A percentile compares a stretch with the other conserved stretches of the same genome.
Conservation (phyloP, 805 yeast genomes). For the Torulaspora quercuum region DNA sequence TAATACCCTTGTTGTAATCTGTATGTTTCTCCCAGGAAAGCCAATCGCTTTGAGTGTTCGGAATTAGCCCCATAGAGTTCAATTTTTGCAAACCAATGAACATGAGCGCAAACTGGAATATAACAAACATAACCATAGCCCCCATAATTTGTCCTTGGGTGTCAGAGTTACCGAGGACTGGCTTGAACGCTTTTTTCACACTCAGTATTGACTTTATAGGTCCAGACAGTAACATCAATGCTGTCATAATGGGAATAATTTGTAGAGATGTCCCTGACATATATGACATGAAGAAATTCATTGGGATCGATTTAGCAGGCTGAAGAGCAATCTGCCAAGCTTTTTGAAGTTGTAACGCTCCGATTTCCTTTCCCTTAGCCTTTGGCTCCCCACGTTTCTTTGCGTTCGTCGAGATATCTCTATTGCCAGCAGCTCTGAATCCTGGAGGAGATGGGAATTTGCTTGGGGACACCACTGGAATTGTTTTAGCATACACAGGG, state of each 20-base stretch:
- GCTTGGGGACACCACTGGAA: constrained; percentile 10
- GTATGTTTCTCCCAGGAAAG: constrained; percentile 68
- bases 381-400: constrained; percentile 6
- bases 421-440: constrained; percentile 15
- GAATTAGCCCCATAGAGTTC: constrained; percentile 84
- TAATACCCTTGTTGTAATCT: constrained; percentile 19
- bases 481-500: constrained; percentile 14
- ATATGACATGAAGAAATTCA: constrained; percentile 86
- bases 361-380: constrained; percentile 10
- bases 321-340: constrained; percentile 84
- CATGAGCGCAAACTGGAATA: constrained; percentile 52
- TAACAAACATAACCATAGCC: constrained; percentile 48
- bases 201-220: constrained; percentile 70
- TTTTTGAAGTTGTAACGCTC: constrained; percentile 44
- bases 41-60: constrained; percentile 89
- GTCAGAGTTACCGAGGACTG: constrained; percentile 40
- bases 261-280: constrained; percentile 91
- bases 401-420: constrained; percentile 10
- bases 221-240: constrained; percentile 73
- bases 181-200: constrained; percentile 53
- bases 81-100: constrained; percentile 82
- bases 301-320: constrained; percentile 84
- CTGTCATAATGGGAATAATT: constrained; percentile 86
- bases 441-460: constrained; percentile 32
- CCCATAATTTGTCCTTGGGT: constrained; percentile 23